A percentile compares a stretch with the other conserved stretches of the same genome.
Evolutionary conservation across 2,329 filamentous ascomycete genomes (phyloP).

Genomic region (Cryphonectria naterciae): DNA sequence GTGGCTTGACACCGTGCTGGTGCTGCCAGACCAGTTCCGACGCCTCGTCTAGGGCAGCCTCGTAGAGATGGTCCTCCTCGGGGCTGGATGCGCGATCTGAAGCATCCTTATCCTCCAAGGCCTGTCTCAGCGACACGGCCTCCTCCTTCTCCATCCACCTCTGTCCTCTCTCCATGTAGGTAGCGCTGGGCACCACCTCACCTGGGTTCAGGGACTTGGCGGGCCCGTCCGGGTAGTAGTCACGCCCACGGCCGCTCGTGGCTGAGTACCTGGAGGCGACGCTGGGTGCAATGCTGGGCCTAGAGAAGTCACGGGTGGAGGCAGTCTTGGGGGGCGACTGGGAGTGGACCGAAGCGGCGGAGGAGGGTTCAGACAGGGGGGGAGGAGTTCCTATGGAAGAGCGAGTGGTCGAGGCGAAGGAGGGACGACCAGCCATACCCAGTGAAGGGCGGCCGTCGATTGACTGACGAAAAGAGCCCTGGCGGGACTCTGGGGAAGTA

Average conservation of each 20-base stretch:
- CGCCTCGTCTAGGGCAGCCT: conserved; percentile 75
- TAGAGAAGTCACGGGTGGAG: conserved; percentile 32
- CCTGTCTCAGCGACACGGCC: conserved; percentile 68
- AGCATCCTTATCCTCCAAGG: conserved; percentile 74
- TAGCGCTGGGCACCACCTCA: conserved; percentile 66
- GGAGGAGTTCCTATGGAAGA: conserved; percentile 33
- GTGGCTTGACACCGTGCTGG: conserved; percentile 59
- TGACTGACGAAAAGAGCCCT: conserved; percentile 41
- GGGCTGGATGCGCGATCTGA: conserved; percentile 49
- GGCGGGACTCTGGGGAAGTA: conserved; percentile 32
- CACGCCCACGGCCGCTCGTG: conserved; percentile 48
- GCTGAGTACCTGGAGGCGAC: conserved; percentile 56
- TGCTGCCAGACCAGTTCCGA: conserved; percentile 80
- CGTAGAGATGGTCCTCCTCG: conserved; percentile 66
- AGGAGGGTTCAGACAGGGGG: conserved; percentile 33
- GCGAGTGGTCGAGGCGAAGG: conserved; percentile 41
- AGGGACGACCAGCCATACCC: conserved; percentile 37
- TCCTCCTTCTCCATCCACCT: conserved; percentile 84
- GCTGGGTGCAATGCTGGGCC: conserved; percentile 51
- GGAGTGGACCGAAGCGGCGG: conserved; percentile 28
- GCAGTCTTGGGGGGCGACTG: conserved; percentile 29
- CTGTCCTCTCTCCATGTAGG: conserved; percentile 74
- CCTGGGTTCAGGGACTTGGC: conserved; percentile 56
- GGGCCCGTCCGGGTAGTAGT: conserved; percentile 55
- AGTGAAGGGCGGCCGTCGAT: conserved; percentile 36